Conservation (phyloP, 768 basidiomycete genomes). For the Galerina sulciceps region DNA sequence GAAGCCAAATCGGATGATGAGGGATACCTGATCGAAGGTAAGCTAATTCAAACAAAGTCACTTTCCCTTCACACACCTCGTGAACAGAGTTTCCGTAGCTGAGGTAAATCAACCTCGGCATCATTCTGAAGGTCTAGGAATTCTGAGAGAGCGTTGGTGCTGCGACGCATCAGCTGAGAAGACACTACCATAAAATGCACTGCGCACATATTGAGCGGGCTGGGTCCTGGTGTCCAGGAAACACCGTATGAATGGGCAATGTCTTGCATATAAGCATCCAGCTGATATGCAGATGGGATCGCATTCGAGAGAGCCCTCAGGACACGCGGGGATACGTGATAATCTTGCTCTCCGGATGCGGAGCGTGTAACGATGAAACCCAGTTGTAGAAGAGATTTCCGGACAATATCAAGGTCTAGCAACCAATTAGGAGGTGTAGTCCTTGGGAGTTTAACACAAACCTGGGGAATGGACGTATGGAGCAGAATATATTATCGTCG, state of each 20-base stretch:
- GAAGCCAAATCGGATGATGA: conserved; percentile 74
- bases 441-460: conserved; percentile 24
- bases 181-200: background rate
- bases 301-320: conserved; percentile 55
- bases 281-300: conserved; percentile 55
- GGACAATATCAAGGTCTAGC: conserved; percentile 60
- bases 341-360: conserved; percentile 53
- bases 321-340: conserved; percentile 59
- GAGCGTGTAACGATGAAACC: conserved; percentile 61
- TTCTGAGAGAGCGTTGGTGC: conserved; percentile 61
- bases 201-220: conserved; percentile 65
- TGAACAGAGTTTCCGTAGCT: conserved; percentile 59
- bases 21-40: conserved; percentile 59
- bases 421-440: conserved; percentile 10
- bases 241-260: conserved; percentile 59
- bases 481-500: conserved; percentile 68
- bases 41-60: conserved; percentile 3
- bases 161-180: conserved; percentile 28
- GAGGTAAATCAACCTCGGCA: conserved; percentile 57
- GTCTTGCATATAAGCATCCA: conserved; percentile 58
- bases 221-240: conserved; percentile 64
- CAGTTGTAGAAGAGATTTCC: conserved; percentile 59
- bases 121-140: conserved; percentile 55
- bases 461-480: conserved; percentile 64
- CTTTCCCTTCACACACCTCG: conserved; percentile 52